These are phyloP conservation scores for Candolleomyces eurysporus DNA, from an alignment of 768 basidiomycete genomes.

Conservation along the genomic window DNA sequence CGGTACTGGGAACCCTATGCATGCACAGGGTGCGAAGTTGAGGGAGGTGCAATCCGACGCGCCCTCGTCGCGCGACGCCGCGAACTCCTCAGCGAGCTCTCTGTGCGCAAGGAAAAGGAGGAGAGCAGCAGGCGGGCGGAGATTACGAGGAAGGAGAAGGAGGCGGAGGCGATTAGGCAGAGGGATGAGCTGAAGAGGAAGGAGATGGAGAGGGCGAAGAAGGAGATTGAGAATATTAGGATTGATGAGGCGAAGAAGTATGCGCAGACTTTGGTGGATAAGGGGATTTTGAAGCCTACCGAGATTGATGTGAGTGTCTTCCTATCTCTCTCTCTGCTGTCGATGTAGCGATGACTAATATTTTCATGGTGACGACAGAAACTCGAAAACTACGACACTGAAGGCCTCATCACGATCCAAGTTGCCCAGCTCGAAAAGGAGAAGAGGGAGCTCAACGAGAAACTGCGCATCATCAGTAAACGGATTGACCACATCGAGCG, in stretches of 20 bases:
- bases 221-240: conserved; percentile 77
- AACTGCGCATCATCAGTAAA: conserved; percentile 80
- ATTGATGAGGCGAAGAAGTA: conserved; percentile 87
- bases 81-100: conserved; percentile 81
- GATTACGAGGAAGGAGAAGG: conserved; percentile 58
- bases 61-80: conserved; percentile 82
- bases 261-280: conserved; percentile 77
- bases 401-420: conserved; percentile 83
- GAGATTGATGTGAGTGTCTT: conserved; percentile 61
- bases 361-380: conserved; percentile 41
- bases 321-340: not conserved
- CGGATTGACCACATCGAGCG: conserved; percentile 95
- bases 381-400: conserved; percentile 81
- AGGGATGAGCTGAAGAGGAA: conserved; percentile 63
- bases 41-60: conserved; percentile 45
- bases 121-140: conserved; percentile 80
- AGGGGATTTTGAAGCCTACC: conserved; percentile 60
- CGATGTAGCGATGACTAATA: too few species aligned
- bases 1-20: too few species aligned
- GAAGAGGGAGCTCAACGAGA: conserved; percentile 81
- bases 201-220: conserved; percentile 62
- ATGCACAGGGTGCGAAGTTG: too few species aligned
- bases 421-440: conserved; percentile 97
- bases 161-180: conserved; percentile 59
- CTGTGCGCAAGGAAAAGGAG: conserved; percentile 84